Percentiles rank a stretch among this genome's conserved stretches.
phyloP scores from a whole-genome alignment of 345 rosid species.

The Aegle marmelos region DNA sequence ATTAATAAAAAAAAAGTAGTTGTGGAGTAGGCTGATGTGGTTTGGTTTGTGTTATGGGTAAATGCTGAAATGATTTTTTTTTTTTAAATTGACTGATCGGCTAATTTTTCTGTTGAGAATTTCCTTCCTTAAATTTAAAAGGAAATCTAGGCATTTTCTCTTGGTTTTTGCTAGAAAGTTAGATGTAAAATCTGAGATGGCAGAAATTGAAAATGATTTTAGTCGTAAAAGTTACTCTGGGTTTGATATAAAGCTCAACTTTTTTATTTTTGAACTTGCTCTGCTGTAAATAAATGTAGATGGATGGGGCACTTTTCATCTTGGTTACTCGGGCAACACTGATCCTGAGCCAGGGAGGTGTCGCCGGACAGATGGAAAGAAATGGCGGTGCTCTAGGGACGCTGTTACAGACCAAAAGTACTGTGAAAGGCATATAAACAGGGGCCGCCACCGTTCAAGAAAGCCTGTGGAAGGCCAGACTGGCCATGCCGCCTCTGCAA shows the following conservation, averaged over 20 bases:
- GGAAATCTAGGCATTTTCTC: slow-evolving; percentile 13
- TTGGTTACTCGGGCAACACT: slow-evolving; percentile 46
- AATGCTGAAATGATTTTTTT: background rate
- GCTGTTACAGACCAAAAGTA: slow-evolving; percentile 78
- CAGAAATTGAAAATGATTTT: slow-evolving; percentile 16
- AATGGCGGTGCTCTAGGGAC: slow-evolving; percentile 80
- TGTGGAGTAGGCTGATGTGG: background rate
- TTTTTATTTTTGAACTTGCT: background rate
- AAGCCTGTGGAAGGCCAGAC: slow-evolving; percentile 75
- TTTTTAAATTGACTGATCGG: background rate
- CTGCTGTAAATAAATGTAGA: slow-evolving; percentile 26
- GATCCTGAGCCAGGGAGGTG: slow-evolving; percentile 81
- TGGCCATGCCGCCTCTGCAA: slow-evolving; percentile 37
- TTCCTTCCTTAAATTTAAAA: slow-evolving; percentile 2
- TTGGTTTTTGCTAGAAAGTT: slow-evolving; percentile 16
- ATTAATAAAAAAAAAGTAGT: background rate
- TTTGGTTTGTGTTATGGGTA: background rate
- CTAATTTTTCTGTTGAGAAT: background rate
- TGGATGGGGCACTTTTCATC: slow-evolving; percentile 67
- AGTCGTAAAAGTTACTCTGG: slow-evolving; percentile 1
- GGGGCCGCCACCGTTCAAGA: slow-evolving; percentile 92
- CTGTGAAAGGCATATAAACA: slow-evolving; percentile 76
- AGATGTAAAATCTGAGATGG: slow-evolving; percentile 4
- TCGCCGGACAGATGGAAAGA: slow-evolving; percentile 79
- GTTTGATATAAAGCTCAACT: slow-evolving; percentile 5